Conservation (phyloP, 768 basidiomycete species). For the Pisolithus orientalis region DNA sequence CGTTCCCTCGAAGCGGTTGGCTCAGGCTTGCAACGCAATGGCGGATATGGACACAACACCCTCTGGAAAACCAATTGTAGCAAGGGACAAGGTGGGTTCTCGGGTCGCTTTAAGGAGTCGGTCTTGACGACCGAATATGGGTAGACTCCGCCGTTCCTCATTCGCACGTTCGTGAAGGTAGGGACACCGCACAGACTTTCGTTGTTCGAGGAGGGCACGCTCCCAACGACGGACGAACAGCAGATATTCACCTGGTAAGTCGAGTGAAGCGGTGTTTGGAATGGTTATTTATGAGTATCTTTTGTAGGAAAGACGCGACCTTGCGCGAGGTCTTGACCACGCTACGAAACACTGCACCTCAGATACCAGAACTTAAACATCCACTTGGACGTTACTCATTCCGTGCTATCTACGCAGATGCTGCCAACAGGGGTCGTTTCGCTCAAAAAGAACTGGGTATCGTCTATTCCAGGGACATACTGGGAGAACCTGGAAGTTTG, state of each 20-base stretch:
- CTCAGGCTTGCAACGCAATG: constrained; percentile 9
- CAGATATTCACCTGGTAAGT: constrained; percentile 76
- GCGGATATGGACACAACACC: constrained; percentile 38
- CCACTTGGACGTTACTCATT: constrained; percentile 80
- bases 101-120: background rate
- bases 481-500: constrained; percentile 69
- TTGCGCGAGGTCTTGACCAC: constrained; percentile 73
- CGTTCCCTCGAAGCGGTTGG: too few species aligned
- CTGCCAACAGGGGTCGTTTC: constrained; percentile 63
- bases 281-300: background rate
- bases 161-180: constrained; percentile 78
- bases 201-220: constrained; percentile 70
- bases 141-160: constrained; percentile 76
- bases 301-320: constrained; percentile 72
- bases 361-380: constrained; percentile 67
- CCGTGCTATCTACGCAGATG: constrained; percentile 73
- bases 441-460: constrained; percentile 74
- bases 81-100: constrained; percentile 49
- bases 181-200: constrained; percentile 68
- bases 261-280: background rate
- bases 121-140: background rate
- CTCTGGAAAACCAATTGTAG: constrained; percentile 40
- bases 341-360: constrained; percentile 65
- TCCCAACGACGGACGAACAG: constrained; percentile 76
- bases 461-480: constrained; percentile 79